Evolutionary conservation across 1,284 basidiomycete genomes (phyloP), one percentile per base, ranked within the genome.

Genomic region (Irpex sp.): DNA sequence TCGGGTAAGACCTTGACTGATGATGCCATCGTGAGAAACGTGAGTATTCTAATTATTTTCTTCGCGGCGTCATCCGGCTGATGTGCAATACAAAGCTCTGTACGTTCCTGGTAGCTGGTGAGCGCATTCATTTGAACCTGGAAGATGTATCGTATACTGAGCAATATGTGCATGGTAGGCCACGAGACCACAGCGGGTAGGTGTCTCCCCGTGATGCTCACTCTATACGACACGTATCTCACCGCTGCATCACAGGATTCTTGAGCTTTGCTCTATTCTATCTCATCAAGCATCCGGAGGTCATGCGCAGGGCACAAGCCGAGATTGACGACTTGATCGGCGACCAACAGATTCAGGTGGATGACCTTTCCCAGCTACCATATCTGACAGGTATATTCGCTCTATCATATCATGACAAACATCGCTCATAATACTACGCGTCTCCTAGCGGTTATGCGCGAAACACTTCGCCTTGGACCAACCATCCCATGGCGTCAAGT

Each of bases 81-180:
- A 26, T 26, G 15, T 55, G 36, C 17, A 17, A 54, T 1, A 7
- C 15, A 21, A 37, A 81, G 79, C 75, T 83, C 21, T 70, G 83
- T n/a, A 84, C 82, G 2, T 84, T 85, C 76, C 72, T 85, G n/a
- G 79, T 84, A 49, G 83, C 82, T 4, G 83, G 77, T 76, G 65
- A 17, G 67, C 44, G 6, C 26, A 26, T n/a, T 4, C 5, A n/a
- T 60, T 19, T n/a, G 26, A 26, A 26, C 26, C 9, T 40, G 15
- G 56, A 4, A 4, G n/a, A 21, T 1, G 26, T 13, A 17, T 19
- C 52, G 17, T 38, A 26, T 4, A 15, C 34, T 26, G 44, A 13
- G 31, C 36, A 36, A 47, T 17, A 57, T 0, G 13, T 19, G 6
- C 11, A 26, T 15, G 49, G 15, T 26, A 77, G 76, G 82, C 1